Evolutionary conservation across 2,329 filamentous ascomycete species (phyloP), one percentile per base, ranked within the genome.

Genomic region (Cercospora sojina): DNA sequence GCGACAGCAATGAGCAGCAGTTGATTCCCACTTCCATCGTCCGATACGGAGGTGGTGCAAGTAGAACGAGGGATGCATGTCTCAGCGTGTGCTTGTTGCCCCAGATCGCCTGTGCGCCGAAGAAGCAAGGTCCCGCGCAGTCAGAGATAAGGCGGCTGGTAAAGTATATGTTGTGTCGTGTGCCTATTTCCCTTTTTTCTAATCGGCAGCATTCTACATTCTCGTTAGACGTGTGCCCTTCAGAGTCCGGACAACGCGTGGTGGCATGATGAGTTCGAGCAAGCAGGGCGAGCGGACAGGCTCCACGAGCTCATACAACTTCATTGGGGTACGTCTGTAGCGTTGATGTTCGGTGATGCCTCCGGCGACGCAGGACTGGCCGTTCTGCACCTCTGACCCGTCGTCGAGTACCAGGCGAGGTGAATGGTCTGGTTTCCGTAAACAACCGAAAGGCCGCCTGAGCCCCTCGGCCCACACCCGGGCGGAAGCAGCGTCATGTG

Each of bases 351-450:
- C 25, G 51, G 51, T 56, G 29, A n/a, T 32, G 25, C 51, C n/a
- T 31, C 51, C 23, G 51, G 51, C 51, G 23, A 27, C 10, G 7
- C 29, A 16, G 13, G 13, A 27, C 51, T 55, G 23, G 51, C 35
- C 6, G 25, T 55, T 55, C n/a, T 55, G 51, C 25, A 56, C 25
- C 25, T 27, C n/a, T 5, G 23, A 16, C 23, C 47, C 23, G 47
- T 27, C 47, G 47, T 27, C 29, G 51, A 31, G 25, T 25, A 56
- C 13, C 25, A 31, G 51, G 51, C 25, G 51, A 56, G 51, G 25
- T 56, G 51, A 27, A 56, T 56, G 51, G 51, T 32, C 51, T 56
- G 51, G 51, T 56, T 56, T 18, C 51, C 51, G 51, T 56, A 29
- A 29, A 29, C 51, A 29, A 18, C 51, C 51, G 51, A 56, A 51